A percentile compares a stretch with the other conserved stretches of the same genome.
Conservation (phyloP, 306 rosid genomes). For the Bauhinia variegata region DNA sequence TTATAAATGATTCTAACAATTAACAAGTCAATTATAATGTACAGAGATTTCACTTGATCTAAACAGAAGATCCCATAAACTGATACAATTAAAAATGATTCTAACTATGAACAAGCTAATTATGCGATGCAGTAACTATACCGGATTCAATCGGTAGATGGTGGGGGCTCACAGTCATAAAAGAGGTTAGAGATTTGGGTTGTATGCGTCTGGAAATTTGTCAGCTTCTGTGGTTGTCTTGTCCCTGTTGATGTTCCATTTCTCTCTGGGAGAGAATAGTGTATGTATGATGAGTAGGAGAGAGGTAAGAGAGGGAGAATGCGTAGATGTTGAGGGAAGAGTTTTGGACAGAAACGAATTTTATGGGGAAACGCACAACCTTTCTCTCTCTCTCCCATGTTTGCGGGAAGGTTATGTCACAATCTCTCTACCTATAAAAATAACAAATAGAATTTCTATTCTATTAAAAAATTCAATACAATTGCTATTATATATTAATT, state of each 20-base stretch:
- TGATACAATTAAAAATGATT: no score
- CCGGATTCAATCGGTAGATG: no score
- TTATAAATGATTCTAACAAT: no score
- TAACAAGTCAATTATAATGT: no score
- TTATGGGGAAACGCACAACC: slow-evolving; percentile 39
- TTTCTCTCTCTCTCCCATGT: slow-evolving; percentile 6
- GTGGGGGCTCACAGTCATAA: slow-evolving; percentile 27
- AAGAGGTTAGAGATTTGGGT: background rate
- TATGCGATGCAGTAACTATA: no score
- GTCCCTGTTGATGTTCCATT: slow-evolving; percentile 4
- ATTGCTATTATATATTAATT: no score
- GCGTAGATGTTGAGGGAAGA: background rate
- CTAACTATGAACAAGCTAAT: no score
- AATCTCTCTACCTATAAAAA: background rate
- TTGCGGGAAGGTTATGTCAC: background rate
- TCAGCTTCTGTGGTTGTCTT: background rate
- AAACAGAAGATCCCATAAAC: no score
- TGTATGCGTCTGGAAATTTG: slow-evolving; percentile 21
- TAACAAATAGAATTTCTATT: no score
- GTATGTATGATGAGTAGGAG: slow-evolving; percentile 5
- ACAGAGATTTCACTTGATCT: no score
- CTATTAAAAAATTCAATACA: no score
- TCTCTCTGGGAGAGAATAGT: background rate
- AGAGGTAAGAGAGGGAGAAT: slow-evolving; percentile 3
- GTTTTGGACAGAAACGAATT: slow-evolving; percentile 36